These are phyloP conservation scores for Fusarium drepaniforme DNA, from an alignment of 2,329 filamentous ascomycete species.

Conservation along the genomic window DNA sequence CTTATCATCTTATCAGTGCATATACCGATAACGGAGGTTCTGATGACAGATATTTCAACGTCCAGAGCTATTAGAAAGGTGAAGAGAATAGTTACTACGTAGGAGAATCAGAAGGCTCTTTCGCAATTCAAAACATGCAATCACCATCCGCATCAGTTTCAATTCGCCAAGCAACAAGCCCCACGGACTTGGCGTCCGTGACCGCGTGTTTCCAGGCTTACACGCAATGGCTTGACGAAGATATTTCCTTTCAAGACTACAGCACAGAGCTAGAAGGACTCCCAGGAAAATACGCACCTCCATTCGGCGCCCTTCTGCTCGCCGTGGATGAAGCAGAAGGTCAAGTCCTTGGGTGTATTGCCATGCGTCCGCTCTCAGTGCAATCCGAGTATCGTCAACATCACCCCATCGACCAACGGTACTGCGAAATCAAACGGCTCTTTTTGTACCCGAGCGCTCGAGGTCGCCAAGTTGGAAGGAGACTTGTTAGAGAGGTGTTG, in stretches of 20 bases:
- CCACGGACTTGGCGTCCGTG: conserved; percentile 32
- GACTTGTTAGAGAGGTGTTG: conserved; percentile 34
- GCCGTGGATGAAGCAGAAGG: conserved; percentile 35
- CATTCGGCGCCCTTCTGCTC: conserved; percentile 40
- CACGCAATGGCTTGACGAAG: conserved; percentile 42
- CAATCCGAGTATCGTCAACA: conserved; percentile 14
- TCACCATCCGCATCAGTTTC: background rate
- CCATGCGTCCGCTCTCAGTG: conserved; percentile 37
- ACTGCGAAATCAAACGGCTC: conserved; percentile 45
- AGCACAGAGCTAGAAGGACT: conserved; percentile 35
- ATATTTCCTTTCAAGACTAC: conserved; percentile 45
- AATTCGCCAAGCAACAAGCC: conserved; percentile 38
- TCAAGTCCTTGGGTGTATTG: conserved; percentile 42
- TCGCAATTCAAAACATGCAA: background rate
- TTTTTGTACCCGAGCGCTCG: conserved; percentile 45
- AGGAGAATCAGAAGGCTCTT: background rate
- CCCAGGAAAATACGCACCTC: conserved; percentile 44
- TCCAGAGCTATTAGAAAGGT: background rate
- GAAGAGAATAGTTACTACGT: background rate
- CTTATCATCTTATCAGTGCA: background rate
- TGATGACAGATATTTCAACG: background rate
- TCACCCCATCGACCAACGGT: conserved; percentile 5
- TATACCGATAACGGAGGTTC: background rate
- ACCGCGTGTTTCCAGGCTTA: conserved; percentile 42
- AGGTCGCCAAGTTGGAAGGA: conserved; percentile 39